These are phyloP conservation scores for Spirogloea muscicola DNA, from an alignment of 139 green algal genomes.

Conservation along the genomic window DNA sequence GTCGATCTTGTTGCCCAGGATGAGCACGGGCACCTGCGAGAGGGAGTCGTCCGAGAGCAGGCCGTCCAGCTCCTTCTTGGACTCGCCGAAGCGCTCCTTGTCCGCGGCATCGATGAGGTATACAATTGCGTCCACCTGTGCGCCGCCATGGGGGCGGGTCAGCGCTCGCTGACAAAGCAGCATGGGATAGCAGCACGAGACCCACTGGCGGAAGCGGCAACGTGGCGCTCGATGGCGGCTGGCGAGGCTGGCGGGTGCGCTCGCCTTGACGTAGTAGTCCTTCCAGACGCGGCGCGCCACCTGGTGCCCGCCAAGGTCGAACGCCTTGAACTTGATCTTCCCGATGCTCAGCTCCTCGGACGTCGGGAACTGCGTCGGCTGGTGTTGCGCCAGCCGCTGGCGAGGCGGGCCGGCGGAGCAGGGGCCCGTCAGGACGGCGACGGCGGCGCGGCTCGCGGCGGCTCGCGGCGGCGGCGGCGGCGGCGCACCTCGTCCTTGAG, in stretches of 20 bases:
- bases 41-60: constrained; percentile 92
- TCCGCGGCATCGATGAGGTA: constrained; percentile 97
- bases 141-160: background rate
- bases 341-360: constrained; percentile 98
- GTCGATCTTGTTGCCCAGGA: constrained; percentile 99
- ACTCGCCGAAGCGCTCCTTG: constrained; percentile 83
- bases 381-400: constrained; percentile 89
- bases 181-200: background rate
- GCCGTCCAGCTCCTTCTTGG: constrained; percentile 82
- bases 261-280: constrained; percentile 99
- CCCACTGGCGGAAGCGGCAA: background rate
- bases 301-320: constrained; percentile 98
- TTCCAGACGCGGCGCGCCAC: constrained; percentile 97
- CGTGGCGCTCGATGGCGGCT: background rate
- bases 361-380: constrained; percentile 97
- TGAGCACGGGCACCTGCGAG: constrained; percentile 82
- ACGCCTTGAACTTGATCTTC: constrained; percentile 98
- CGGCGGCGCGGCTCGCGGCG: background rate
- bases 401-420: background rate
- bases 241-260: constrained; percentile 51
- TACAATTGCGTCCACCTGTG: constrained; percentile 95
- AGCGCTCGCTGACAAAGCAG: background rate
- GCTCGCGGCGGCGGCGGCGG: background rate
- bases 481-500: constrained; percentile 78
- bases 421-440: background rate